These are phyloP conservation scores for Xylaria acuta DNA, from an alignment of 495 filamentous ascomycete species.

Conservation along the genomic window DNA sequence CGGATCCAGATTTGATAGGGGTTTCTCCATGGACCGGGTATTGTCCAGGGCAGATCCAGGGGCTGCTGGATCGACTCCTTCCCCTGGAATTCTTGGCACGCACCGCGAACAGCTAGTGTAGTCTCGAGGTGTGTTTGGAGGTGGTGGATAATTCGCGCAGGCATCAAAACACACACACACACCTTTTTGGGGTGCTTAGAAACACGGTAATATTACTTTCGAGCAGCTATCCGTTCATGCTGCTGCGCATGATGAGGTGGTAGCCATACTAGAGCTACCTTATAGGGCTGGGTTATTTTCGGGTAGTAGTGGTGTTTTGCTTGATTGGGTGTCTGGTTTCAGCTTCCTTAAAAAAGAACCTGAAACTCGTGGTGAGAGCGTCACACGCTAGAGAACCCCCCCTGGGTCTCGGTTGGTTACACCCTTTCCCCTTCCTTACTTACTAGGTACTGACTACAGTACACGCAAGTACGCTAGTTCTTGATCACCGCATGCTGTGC, in stretches of 20 bases:
- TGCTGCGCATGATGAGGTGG: not conserved
- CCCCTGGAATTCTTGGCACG: conserved; percentile 11
- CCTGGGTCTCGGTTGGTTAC: conserved; percentile 5
- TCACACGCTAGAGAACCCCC: conserved; percentile 3
- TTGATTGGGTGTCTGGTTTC: conserved; percentile 8
- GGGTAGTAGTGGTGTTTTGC: not conserved
- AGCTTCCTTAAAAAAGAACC: conserved; percentile 3
- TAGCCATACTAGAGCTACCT: not conserved
- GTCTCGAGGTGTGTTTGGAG: not conserved
- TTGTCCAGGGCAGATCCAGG: too few species aligned
- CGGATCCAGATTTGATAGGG: not conserved
- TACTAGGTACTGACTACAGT: too few species aligned
- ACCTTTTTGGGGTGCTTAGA: not conserved
- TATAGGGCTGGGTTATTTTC: conserved; percentile 3
- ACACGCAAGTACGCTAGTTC: not conserved
- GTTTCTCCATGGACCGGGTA: not conserved
- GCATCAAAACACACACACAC: not conserved
- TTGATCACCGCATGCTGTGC: conserved; percentile 4
- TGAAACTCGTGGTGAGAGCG: conserved; percentile 14
- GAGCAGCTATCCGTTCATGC: not conserved
- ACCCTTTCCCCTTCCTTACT: not conserved
- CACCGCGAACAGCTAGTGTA: not conserved
- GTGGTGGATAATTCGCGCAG: conserved; percentile 5
- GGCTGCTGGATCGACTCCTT: not conserved
- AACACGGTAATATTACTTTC: not conserved